phyloP scores from a whole-genome alignment of 2,329 filamentous ascomycete species.

The Phoma herbarum region DNA sequence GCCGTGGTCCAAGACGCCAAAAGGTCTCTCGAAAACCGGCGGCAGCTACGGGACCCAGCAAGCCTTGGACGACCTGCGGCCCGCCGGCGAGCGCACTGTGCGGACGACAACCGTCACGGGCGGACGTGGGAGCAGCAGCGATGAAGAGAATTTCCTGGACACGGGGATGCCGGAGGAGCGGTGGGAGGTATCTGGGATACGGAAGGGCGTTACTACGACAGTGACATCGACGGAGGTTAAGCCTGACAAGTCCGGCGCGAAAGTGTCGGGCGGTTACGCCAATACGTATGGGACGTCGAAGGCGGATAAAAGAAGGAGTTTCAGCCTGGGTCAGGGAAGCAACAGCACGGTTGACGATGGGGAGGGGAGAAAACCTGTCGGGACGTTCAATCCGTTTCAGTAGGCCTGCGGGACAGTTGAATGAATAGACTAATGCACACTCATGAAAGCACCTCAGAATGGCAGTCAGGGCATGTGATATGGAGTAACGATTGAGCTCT shows the following conservation, averaged over 20 bases:
- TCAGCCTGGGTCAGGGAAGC: conserved; percentile 25
- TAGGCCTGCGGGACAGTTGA: background rate
- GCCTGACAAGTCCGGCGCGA: background rate
- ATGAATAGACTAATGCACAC: conserved; percentile 1
- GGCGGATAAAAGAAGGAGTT: conserved; percentile 18
- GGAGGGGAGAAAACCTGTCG: conserved; percentile 14
- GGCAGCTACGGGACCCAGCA: conserved; percentile 22
- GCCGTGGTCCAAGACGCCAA: conserved; percentile 30
- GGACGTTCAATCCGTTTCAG: conserved; percentile 20
- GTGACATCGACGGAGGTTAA: conserved; percentile 24
- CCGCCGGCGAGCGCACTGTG: conserved; percentile 26
- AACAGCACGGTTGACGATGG: conserved; percentile 22
- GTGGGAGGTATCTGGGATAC: conserved; percentile 19
- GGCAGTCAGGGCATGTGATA: background rate
- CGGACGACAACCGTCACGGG: conserved; percentile 36
- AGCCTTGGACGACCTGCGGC: conserved; percentile 30
- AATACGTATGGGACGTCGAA: background rate
- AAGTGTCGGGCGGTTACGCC: background rate
- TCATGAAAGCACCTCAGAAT: background rate
- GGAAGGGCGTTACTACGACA: conserved; percentile 30
- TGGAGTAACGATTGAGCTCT: background rate
- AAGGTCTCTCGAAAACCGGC: conserved; percentile 12
- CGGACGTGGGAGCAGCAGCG: conserved; percentile 32
- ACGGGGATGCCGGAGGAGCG: conserved; percentile 23
- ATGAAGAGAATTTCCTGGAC: conserved; percentile 34